These are phyloP conservation scores for Tolypocladium paradoxum DNA, from an alignment of 2,329 filamentous ascomycete species.

Conservation along the genomic window DNA sequence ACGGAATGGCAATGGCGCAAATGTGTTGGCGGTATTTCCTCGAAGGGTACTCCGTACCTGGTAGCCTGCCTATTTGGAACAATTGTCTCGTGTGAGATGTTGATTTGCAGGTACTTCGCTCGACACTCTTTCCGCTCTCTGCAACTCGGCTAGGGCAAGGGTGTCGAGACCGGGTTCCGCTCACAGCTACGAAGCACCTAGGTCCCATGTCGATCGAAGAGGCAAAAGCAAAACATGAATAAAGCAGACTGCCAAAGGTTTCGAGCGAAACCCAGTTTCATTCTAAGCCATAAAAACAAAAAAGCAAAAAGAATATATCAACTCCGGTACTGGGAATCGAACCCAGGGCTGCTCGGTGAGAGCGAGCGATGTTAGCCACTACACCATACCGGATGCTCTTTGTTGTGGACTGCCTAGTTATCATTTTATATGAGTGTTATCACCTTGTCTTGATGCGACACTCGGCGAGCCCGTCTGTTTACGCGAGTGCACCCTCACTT, in stretches of 20 bases:
- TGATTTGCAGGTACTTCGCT: neutral
- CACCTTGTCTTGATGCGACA: too few relatives aligned
- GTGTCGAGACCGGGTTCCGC: neutral
- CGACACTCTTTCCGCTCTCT: too few relatives aligned
- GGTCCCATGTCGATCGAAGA: neutral
- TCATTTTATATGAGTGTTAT: neutral
- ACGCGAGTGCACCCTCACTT: neutral
- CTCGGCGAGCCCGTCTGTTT: too few relatives aligned
- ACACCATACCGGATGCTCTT: conserved; percentile 21
- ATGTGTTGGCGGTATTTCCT: neutral
- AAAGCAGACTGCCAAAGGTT: too few relatives aligned
- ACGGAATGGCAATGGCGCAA: neutral
- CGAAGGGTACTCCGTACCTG: too few relatives aligned
- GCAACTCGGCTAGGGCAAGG: too few relatives aligned
- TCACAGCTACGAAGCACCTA: neutral
- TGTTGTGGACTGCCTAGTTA: neutral
- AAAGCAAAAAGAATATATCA: neutral
- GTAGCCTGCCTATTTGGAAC: neutral
- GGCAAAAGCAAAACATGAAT: neutral
- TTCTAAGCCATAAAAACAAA: neutral
- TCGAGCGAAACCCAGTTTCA: too few relatives aligned
- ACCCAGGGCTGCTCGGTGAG: conserved; percentile 25
- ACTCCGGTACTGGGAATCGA: conserved; percentile 24
- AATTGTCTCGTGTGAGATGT: neutral
- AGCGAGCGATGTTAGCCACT: conserved; percentile 26